Percentiles rank a stretch among this genome's conserved stretches.
Evolutionary conservation across 257 asterid genomes (phyloP).

Genomic region (Salvia splendens): DNA sequence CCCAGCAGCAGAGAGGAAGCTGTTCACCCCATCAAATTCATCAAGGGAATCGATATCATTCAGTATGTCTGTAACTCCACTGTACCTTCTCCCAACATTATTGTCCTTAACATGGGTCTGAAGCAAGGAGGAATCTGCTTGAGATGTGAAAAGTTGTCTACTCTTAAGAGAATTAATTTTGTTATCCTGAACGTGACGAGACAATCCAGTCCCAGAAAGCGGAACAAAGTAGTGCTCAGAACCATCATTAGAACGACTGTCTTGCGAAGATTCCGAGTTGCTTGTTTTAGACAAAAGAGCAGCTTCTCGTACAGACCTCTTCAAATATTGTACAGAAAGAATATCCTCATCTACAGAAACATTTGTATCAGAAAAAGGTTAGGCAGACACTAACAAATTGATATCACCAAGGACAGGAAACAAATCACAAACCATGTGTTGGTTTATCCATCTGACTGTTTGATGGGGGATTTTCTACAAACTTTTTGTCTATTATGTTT

Average conservation of each 20-base stretch:
- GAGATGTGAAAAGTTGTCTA: slow-evolving; percentile 59
- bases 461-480: slow-evolving; percentile 51
- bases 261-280: slow-evolving; percentile 72
- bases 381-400: slow-evolving; percentile 28
- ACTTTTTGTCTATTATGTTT: slow-evolving; percentile 50
- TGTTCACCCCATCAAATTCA: slow-evolving; percentile 66
- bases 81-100: slow-evolving; percentile 57
- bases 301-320: slow-evolving; percentile 95
- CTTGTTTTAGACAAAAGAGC: slow-evolving; percentile 65
- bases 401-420: slow-evolving; percentile 25
- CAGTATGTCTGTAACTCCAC: slow-evolving; percentile 57
- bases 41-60: slow-evolving; percentile 75
- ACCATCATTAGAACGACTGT: slow-evolving; percentile 81
- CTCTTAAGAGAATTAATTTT: slow-evolving; percentile 51
- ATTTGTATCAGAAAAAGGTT: slow-evolving; percentile 7
- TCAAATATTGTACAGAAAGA: slow-evolving; percentile 74
- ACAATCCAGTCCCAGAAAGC: slow-evolving; percentile 64
- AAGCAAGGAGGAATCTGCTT: slow-evolving; percentile 61
- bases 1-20: slow-evolving; percentile 77
- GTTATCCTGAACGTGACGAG: slow-evolving; percentile 60
- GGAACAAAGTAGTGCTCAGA: slow-evolving; percentile 92
- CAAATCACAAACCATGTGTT: slow-evolving; percentile 57
- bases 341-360: slow-evolving; percentile 67
- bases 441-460: slow-evolving; percentile 47
- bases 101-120: slow-evolving; percentile 46